These are phyloP conservation scores for Sugiyamaella smithiae DNA, from an alignment of 805 yeast species.

Conservation along the genomic window DNA sequence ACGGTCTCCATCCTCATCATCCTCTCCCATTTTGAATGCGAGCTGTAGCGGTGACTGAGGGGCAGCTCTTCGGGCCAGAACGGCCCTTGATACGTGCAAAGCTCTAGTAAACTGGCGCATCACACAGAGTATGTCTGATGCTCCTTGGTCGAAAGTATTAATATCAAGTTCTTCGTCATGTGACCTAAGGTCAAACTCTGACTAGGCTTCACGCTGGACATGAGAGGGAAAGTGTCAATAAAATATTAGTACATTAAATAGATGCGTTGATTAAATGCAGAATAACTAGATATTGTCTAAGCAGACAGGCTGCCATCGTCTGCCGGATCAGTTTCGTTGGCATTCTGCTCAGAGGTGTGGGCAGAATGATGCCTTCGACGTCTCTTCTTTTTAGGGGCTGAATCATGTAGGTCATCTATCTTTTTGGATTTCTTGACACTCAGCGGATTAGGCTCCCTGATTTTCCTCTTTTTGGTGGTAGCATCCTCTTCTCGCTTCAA, in stretches of 20 bases:
- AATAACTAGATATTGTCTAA: too few species aligned
- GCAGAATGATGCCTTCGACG: conserved; percentile 13
- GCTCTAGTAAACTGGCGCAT: not conserved
- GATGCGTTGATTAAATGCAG: too few species aligned
- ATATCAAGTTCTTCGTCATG: too few species aligned
- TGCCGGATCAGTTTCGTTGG: too few species aligned
- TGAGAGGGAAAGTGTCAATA: too few species aligned
- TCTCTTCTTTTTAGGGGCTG: conserved; percentile 14
- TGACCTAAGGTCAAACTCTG: too few species aligned
- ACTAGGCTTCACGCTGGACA: too few species aligned
- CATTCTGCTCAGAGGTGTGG: not conserved
- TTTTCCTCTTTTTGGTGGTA: conserved; percentile 32
- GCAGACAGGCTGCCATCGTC: too few species aligned
- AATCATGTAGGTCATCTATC: not conserved
- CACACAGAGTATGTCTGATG: too few species aligned
- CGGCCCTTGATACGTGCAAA: not conserved
- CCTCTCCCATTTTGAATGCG: conserved; percentile 22
- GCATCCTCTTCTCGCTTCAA: conserved; percentile 25
- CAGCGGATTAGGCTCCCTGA: conserved; percentile 85
- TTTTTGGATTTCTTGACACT: conserved; percentile 65
- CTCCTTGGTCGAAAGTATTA: too few species aligned
- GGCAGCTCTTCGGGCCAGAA: conserved; percentile 1
- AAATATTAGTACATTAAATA: too few species aligned
- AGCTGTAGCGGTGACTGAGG: conserved; percentile 12
- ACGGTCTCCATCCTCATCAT: conserved; percentile 23